phyloP scores from a whole-genome alignment of 1,139 yeast species.

The Candida gigantensis region DNA sequence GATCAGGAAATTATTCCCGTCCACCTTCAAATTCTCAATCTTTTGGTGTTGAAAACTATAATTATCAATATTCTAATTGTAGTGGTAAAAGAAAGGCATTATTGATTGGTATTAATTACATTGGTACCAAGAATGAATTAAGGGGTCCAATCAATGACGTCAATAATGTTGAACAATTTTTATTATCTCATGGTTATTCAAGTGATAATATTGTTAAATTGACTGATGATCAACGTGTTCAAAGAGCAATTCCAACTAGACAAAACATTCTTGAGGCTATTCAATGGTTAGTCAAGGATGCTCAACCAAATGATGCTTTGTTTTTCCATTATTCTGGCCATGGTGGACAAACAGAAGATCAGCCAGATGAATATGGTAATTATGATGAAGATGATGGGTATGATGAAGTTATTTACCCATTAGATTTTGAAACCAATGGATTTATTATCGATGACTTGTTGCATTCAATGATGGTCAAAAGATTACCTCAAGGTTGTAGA shows the following conservation, averaged over 20 bases:
- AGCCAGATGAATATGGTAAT: conserved; percentile 34
- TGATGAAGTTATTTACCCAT: conserved; percentile 90
- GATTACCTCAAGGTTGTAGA: conserved; percentile 80
- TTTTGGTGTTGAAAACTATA: conserved; percentile 31
- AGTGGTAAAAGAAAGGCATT: conserved; percentile 78
- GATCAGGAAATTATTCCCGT: conserved; percentile 14
- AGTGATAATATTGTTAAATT: conserved; percentile 81
- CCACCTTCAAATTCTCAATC: conserved; percentile 37
- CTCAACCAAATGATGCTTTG: conserved; percentile 80
- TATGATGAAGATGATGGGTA: conserved; percentile 92
- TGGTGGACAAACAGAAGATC: conserved; percentile 81
- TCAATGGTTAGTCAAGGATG: conserved; percentile 86
- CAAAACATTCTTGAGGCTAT: conserved; percentile 82
- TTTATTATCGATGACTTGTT: conserved; percentile 81
- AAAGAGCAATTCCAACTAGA: conserved; percentile 70
- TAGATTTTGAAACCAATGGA: conserved; percentile 76
- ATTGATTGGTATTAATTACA: conserved; percentile 83
- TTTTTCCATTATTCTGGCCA: conserved; percentile 94
- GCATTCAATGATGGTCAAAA: conserved; percentile 78
- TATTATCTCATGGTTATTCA: conserved; percentile 64
- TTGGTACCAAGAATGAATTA: conserved; percentile 68
- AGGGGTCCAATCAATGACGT: conserved; percentile 89
- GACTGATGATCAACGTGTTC: conserved; percentile 71
- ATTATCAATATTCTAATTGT: conserved; percentile 74
- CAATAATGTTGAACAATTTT: conserved; percentile 58